Percentiles rank a stretch among this genome's conserved stretches.
These are phyloP conservation scores for Crithidia brevicula DNA, from an alignment of 208 protist species.

Conservation along the genomic window DNA sequence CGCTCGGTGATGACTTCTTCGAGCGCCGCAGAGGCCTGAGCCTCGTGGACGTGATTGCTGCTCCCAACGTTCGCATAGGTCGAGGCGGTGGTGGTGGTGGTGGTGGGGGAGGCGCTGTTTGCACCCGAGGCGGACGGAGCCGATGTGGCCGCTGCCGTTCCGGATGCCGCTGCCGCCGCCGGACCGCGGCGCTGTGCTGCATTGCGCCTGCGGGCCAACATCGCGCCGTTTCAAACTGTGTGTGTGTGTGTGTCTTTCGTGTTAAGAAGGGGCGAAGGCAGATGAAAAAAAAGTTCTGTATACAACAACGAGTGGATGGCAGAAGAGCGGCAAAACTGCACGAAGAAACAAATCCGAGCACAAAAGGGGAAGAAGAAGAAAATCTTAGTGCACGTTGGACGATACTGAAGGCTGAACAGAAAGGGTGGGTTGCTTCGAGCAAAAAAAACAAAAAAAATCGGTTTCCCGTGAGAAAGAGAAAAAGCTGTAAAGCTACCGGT, in stretches of 20 bases:
- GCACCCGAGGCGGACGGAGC: neutral
- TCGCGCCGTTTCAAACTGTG: neutral
- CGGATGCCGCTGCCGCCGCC: neutral
- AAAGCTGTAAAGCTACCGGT: too few species aligned
- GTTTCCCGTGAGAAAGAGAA: too few species aligned
- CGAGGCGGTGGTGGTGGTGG: neutral
- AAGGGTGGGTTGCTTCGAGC: too few species aligned
- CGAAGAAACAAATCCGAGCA: neutral
- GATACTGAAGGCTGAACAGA: too few species aligned
- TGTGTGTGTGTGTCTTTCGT: too few species aligned
- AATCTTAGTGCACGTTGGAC: too few species aligned
- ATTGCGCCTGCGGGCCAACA: constrained; percentile 28
- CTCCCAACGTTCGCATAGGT: constrained; percentile 2
- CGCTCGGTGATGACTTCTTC: constrained; percentile 61
- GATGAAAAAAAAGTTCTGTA: neutral
- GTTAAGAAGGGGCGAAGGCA: neutral
- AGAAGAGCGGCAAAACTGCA: neutral
- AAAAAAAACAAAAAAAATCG: constrained; percentile 29
- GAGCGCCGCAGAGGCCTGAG: constrained; percentile 16
- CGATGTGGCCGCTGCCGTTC: neutral
- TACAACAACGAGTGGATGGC: neutral
- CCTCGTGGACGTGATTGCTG: constrained; percentile 16
- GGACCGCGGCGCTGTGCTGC: constrained; percentile 18
- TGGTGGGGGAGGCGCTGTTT: neutral
- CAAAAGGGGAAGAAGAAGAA: neutral